These are phyloP conservation scores for Tricholoma matsutake DNA, from an alignment of 768 basidiomycete species.

Conservation along the genomic window DNA sequence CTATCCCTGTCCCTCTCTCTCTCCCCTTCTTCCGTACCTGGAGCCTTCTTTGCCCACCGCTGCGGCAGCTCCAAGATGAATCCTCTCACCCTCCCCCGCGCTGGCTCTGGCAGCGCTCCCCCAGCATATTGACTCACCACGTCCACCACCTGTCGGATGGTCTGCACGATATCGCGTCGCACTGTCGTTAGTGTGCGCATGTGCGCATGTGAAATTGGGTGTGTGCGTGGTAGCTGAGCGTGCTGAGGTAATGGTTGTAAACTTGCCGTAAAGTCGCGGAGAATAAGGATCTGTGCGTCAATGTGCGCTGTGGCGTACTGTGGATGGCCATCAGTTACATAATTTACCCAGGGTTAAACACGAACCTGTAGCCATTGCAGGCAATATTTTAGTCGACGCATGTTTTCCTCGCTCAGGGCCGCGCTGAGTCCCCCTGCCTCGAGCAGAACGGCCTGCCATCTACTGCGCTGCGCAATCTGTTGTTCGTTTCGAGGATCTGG, in stretches of 20 bases:
- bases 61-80: slow-evolving; percentile 81
- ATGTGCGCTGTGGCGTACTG: slow-evolving; percentile 88
- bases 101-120: slow-evolving; percentile 82
- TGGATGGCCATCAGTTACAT: slow-evolving; percentile 5
- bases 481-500: slow-evolving; percentile 29
- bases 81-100: slow-evolving; percentile 64
- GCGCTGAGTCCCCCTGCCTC: slow-evolving; percentile 88
- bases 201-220: slow-evolving; percentile 41
- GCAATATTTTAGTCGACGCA: slow-evolving; percentile 83
- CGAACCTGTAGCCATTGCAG: slow-evolving; percentile 83
- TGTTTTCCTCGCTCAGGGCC: slow-evolving; percentile 87
- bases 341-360: slow-evolving; percentile 7
- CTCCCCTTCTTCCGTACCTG: slow-evolving; percentile 15
- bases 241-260: slow-evolving; percentile 49
- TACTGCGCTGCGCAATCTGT: slow-evolving; percentile 68
- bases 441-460: slow-evolving; percentile 81
- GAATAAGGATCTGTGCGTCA: slow-evolving; percentile 79
- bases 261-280: slow-evolving; percentile 80
- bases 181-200: slow-evolving; percentile 70
- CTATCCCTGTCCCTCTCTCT: slow-evolving; percentile 21
- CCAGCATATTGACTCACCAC: slow-evolving; percentile 86
- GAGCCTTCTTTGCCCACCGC: slow-evolving; percentile 61
- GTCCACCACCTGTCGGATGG: slow-evolving; percentile 85
- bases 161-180: slow-evolving; percentile 81
- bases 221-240: slow-evolving; percentile 26